Evolutionary conservation across 352 stramenopile genomes (phyloP).

Genomic region (Phytopythium aichiense): DNA sequence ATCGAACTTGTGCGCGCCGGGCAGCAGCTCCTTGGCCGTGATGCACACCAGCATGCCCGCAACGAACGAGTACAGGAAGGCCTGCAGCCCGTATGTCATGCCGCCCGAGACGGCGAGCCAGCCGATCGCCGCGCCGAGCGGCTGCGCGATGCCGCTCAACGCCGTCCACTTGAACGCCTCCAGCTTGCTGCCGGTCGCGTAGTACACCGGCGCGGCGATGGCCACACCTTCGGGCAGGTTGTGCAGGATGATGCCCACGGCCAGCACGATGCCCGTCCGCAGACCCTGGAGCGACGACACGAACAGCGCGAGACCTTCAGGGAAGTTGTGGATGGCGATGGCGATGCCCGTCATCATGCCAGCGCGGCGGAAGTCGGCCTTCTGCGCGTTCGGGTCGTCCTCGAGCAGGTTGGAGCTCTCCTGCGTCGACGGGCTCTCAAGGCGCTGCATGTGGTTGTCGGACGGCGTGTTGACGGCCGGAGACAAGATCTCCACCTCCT

Average conservation of each 20-base stretch:
- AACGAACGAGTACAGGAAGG: slow-evolving; percentile 89
- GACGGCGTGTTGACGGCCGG: not conserved
- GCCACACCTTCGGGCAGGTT: slow-evolving; percentile 97
- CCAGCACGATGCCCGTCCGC: slow-evolving; percentile 86
- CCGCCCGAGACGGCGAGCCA: slow-evolving; percentile 47
- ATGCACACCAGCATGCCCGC: slow-evolving; percentile 94
- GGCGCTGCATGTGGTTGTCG: not conserved
- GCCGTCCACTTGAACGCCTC: slow-evolving; percentile 92
- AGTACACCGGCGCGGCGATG: slow-evolving; percentile 95
- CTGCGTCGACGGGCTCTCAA: slow-evolving; percentile 13
- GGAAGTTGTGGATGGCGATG: slow-evolving; percentile 82
- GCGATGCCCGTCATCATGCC: slow-evolving; percentile 92
- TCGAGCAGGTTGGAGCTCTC: slow-evolving; percentile 17
- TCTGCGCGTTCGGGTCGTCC: slow-evolving; percentile 7
- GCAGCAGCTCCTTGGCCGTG: slow-evolving; percentile 88
- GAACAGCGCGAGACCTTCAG: slow-evolving; percentile 95
- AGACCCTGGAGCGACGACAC: slow-evolving; percentile 90
- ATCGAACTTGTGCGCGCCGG: slow-evolving; percentile 89
- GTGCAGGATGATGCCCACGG: slow-evolving; percentile 95
- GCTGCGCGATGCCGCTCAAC: slow-evolving; percentile 88
- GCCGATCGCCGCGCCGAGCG: slow-evolving; percentile 86
- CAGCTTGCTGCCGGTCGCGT: slow-evolving; percentile 89
- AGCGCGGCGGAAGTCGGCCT: slow-evolving; percentile 68
- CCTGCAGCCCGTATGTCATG: slow-evolving; percentile 68
- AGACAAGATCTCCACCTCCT: not conserved